These are phyloP conservation scores for Inga laurina DNA, from an alignment of 306 rosid genomes.

Conservation along the genomic window DNA sequence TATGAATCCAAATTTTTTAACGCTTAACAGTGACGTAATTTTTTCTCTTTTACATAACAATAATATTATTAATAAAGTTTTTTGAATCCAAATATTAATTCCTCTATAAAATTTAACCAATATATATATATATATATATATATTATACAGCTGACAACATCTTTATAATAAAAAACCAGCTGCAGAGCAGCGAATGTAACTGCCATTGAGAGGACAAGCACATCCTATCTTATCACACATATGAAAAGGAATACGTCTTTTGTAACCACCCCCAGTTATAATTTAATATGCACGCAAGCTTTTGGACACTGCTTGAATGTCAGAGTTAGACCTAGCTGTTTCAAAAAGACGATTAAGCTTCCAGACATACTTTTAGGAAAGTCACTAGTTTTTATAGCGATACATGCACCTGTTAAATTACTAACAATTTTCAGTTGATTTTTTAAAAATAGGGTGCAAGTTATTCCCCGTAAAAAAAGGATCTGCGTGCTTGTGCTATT, in stretches of 20 bases:
- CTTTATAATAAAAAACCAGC: constrained; percentile 21
- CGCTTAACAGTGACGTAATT: neutral
- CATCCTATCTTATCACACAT: constrained; percentile 28
- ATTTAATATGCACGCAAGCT: neutral
- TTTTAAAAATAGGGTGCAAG: too few relatives aligned
- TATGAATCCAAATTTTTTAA: constrained; percentile 9
- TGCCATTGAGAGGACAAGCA: constrained; percentile 15
- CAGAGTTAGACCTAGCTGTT: neutral
- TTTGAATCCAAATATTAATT: constrained; percentile 9
- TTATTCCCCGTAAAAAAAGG: too few relatives aligned
- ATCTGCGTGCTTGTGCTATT: neutral
- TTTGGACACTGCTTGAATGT: neutral
- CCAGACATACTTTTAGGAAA: neutral
- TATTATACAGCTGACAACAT: constrained; percentile 15
- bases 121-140: neutral
- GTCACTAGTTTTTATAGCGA: neutral
- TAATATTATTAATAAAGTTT: neutral
- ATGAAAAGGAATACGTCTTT: constrained; percentile 29
- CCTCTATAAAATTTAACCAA: neutral
- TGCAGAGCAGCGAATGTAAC: neutral
- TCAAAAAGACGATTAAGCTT: neutral
- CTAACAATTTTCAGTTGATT: neutral
- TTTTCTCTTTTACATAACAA: neutral
- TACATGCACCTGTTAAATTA: neutral
- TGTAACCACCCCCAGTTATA: neutral